Conservation (phyloP, 192 early-diverging fungal species). For the Backusella macrospora region DNA sequence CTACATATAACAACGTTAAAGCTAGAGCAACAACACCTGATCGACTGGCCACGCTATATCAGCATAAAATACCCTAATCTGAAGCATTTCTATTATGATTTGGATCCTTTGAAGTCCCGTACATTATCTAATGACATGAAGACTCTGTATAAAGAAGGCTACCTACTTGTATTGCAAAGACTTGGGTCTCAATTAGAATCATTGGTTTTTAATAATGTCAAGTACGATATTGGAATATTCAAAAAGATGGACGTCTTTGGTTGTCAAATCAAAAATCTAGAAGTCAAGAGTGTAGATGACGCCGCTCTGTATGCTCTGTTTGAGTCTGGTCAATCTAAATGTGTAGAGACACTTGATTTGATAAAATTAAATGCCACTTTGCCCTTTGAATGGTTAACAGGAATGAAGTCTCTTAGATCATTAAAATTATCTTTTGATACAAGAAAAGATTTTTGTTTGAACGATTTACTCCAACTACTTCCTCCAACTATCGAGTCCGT, state of each 20-base stretch:
- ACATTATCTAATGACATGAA: background rate
- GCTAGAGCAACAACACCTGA: background rate
- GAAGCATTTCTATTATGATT: background rate
- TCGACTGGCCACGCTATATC: background rate
- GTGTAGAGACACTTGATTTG: background rate
- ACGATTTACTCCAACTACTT: background rate
- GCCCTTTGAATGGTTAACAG: background rate
- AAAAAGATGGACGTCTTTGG: background rate
- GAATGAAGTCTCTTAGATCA: background rate
- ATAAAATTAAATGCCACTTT: background rate
- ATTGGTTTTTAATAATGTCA: background rate
- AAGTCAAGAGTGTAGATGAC: background rate
- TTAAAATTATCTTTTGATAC: background rate
- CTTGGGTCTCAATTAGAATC: background rate
- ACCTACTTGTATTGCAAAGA: background rate
- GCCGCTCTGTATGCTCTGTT: background rate
- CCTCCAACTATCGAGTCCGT: background rate
- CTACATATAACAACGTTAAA: background rate
- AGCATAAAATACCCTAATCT: background rate
- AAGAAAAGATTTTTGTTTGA: background rate
- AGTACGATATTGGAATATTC: background rate
- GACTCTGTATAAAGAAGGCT: background rate
- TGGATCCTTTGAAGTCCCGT: background rate
- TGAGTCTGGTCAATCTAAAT: background rate
- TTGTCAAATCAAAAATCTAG: background rate